These are phyloP conservation scores for Lepiota subincarnata DNA, from an alignment of 768 basidiomycete genomes.

Conservation along the genomic window DNA sequence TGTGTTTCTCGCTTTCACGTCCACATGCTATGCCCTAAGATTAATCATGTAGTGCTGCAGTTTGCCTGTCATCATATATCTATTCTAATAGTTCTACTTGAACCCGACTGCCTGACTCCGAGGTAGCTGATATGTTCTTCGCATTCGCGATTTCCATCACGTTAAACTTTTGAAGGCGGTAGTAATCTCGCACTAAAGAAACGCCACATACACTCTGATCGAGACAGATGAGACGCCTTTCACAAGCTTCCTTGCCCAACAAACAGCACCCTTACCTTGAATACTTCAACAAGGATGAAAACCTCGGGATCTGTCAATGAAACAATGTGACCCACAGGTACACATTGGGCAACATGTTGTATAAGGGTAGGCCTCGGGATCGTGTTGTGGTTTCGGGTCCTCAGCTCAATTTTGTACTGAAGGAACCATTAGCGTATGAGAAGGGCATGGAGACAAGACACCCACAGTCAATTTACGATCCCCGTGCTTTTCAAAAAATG, in stretches of 20 bases:
- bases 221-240: background rate
- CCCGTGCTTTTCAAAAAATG: constrained; percentile 46
- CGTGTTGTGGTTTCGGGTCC: constrained; percentile 73
- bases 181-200: constrained; percentile 70
- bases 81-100: background rate
- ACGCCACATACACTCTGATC: constrained; percentile 70
- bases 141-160: constrained; percentile 65
- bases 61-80: background rate
- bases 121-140: constrained; percentile 25
- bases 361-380: constrained; percentile 57
- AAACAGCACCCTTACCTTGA: constrained; percentile 51
- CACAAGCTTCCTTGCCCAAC: background rate
- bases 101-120: background rate
- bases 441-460: background rate
- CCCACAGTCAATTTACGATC: constrained; percentile 46
- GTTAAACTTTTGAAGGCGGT: constrained; percentile 72
- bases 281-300: constrained; percentile 77
- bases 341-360: constrained; percentile 63
- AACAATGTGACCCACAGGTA: constrained; percentile 65
- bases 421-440: background rate
- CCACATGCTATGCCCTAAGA: too few species aligned
- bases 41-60: too few species aligned
- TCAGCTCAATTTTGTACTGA: constrained; percentile 80
- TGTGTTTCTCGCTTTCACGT: too few species aligned
- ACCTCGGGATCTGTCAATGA: constrained; percentile 64